Percentiles rank a stretch among this genome's conserved stretches.
Evolutionary conservation across 2,329 filamentous ascomycete species (phyloP).

Genomic region (Penicillium thymicola): DNA sequence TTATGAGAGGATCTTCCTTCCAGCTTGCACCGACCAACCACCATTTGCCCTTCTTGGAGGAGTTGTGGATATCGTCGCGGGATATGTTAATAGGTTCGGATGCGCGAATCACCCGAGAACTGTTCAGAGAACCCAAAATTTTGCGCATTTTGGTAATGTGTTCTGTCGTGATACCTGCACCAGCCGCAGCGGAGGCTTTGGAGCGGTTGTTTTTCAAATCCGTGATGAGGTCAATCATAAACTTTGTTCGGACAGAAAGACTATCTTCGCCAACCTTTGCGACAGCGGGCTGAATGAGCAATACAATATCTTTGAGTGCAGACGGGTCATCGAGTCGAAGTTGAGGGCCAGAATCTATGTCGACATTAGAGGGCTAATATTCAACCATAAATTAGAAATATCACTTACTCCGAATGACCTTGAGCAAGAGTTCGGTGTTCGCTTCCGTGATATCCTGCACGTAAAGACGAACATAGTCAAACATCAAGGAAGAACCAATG

Average conservation of each 20-base stretch:
- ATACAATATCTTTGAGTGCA: constrained; percentile 82
- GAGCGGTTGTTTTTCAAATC: constrained; percentile 92
- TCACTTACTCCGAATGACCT: constrained; percentile 66
- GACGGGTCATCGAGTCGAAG: constrained; percentile 85
- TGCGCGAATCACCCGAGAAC: constrained; percentile 61
- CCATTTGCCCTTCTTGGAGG: constrained; percentile 90
- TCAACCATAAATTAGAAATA: not conserved
- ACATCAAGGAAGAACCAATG: constrained; percentile 75
- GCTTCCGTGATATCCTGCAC: constrained; percentile 72
- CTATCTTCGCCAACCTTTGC: constrained; percentile 64
- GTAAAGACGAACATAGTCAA: constrained; percentile 83
- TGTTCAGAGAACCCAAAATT: constrained; percentile 72
- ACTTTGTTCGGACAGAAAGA: constrained; percentile 83
- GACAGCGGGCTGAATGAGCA: constrained; percentile 70
- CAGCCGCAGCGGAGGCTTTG: constrained; percentile 66
- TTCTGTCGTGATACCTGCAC: constrained; percentile 71
- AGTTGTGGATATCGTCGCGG: constrained; percentile 75
- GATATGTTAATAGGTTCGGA: constrained; percentile 79
- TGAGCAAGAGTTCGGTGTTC: constrained; percentile 83
- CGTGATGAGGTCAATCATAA: constrained; percentile 96
- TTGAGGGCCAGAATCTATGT: constrained; percentile 66
- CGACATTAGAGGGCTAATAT: constrained; percentile 14
- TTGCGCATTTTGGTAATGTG: constrained; percentile 89
- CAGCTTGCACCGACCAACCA: constrained; percentile 98
- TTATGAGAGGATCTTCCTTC: constrained; percentile 46